Evolutionary conservation across 2,329 filamentous ascomycete species (phyloP).

Genomic region (Cordyceps sp.): DNA sequence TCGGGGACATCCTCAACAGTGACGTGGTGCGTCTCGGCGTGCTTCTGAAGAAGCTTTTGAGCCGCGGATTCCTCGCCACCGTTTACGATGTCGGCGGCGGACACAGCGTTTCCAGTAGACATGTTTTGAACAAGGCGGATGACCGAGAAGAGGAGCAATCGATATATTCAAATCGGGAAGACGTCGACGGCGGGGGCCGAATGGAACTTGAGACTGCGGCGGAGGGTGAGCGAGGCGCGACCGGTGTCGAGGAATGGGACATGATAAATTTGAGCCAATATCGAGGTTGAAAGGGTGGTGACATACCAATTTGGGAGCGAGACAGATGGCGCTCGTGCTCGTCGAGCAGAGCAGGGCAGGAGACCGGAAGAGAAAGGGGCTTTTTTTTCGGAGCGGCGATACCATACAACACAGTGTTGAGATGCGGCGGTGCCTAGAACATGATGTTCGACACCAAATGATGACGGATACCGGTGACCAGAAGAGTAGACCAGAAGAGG

Average conservation of each 20-base stretch:
- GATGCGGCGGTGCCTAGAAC: slow-evolving; percentile 18
- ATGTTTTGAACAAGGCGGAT: slow-evolving; percentile 13
- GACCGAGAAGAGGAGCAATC: not conserved
- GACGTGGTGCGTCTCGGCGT: slow-evolving; percentile 37
- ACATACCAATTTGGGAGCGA: no score
- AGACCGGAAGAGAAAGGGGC: no score
- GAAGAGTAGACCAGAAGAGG: slow-evolving; percentile 21
- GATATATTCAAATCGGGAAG: no score
- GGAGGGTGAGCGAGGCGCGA: no score
- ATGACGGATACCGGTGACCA: slow-evolving; percentile 21
- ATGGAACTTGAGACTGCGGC: not conserved
- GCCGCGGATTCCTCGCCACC: slow-evolving; percentile 32
- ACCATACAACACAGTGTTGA: slow-evolving; percentile 1
- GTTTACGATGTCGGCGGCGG: slow-evolving; percentile 16
- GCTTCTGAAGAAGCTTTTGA: slow-evolving; percentile 49
- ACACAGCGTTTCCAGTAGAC: slow-evolving; percentile 17
- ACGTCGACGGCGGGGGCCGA: not conserved
- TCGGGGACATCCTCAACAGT: slow-evolving; percentile 71
- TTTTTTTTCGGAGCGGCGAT: not conserved
- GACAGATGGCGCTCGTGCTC: no score
- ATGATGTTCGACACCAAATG: slow-evolving; percentile 18
- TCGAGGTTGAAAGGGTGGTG: no score
- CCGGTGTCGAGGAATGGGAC: no score
- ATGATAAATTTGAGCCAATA: no score
- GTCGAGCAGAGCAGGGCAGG: no score